These are phyloP conservation scores for Lithohypha guttulata DNA, from an alignment of 2,329 filamentous ascomycete species.

Conservation along the genomic window DNA sequence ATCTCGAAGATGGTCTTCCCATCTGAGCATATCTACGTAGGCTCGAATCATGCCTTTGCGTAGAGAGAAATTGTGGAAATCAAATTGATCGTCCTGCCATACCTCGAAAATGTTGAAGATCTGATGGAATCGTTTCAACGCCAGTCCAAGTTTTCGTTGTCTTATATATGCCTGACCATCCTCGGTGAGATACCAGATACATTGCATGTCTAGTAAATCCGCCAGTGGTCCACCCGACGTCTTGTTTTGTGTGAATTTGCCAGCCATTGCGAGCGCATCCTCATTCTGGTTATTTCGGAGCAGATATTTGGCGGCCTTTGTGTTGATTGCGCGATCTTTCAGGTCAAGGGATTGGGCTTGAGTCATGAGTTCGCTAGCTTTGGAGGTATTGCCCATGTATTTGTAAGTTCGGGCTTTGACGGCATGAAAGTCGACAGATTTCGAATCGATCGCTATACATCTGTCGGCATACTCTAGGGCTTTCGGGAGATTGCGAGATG, in stretches of 20 bases:
- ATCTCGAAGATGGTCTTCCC: slow-evolving; percentile 84
- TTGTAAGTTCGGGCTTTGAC: slow-evolving; percentile 93
- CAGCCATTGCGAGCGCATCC: slow-evolving; percentile 74
- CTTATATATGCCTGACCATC: slow-evolving; percentile 83
- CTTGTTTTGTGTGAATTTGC: slow-evolving; percentile 87
- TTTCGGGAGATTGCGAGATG: slow-evolving; percentile 72
- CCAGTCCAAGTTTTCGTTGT: slow-evolving; percentile 69
- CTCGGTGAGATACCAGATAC: slow-evolving; percentile 91
- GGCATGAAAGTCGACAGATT: slow-evolving; percentile 85
- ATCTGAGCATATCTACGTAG: slow-evolving; percentile 91
- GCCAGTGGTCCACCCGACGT: slow-evolving; percentile 76
- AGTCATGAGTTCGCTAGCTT: slow-evolving; percentile 82
- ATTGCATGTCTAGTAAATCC: slow-evolving; percentile 96
- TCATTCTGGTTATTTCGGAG: slow-evolving; percentile 86
- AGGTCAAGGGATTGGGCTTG: slow-evolving; percentile 73
- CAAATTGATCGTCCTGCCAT: slow-evolving; percentile 97
- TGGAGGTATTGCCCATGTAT: slow-evolving; percentile 67
- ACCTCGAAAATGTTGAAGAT: slow-evolving; percentile 89
- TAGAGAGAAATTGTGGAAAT: slow-evolving; percentile 97
- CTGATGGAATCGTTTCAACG: slow-evolving; percentile 82
- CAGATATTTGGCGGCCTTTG: slow-evolving; percentile 94
- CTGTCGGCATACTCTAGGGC: slow-evolving; percentile 74
- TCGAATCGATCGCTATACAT: slow-evolving; percentile 66
- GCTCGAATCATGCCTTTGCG: slow-evolving; percentile 90
- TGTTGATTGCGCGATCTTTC: slow-evolving; percentile 95